These are phyloP conservation scores for Corylus avellana DNA, from an alignment of 306 rosid genomes.

Conservation along the genomic window DNA sequence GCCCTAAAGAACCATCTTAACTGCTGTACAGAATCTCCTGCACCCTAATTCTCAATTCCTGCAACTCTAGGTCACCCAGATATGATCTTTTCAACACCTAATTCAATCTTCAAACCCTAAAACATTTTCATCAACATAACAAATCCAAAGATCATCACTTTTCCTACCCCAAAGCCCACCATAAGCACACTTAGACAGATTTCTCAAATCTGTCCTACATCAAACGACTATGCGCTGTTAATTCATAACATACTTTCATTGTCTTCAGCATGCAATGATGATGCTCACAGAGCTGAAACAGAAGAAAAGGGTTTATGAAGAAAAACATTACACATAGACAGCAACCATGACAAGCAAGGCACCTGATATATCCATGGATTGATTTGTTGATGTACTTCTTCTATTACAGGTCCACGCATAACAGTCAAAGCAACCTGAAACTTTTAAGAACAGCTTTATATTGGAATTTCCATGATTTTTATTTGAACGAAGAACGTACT, in stretches of 20 bases:
- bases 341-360: conserved; percentile 19
- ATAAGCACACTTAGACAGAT: not conserved
- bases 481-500: not conserved
- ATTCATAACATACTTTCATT: conserved; percentile 7
- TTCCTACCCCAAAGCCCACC: not conserved
- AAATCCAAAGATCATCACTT: not conserved
- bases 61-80: not conserved
- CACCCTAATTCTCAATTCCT: not conserved
- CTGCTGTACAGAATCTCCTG: not conserved
- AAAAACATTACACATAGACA: conserved; percentile 20
- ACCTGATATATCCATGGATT: conserved; percentile 62
- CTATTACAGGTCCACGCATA: conserved; percentile 46
- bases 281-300: conserved; percentile 5
- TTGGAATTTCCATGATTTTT: not conserved
- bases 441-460: conserved; percentile 13
- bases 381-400: conserved; percentile 60
- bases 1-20: not conserved
- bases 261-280: conserved; percentile 23
- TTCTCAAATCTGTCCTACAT: too few relatives aligned
- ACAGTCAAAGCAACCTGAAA: conserved; percentile 49
- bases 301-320: conserved; percentile 19
- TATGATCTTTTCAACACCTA: not conserved
- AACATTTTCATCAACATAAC: not conserved
- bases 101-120: not conserved
- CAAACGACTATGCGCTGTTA: not conserved